Conservation (phyloP, 1,139 yeast species). For the Yamadazyma sp. region DNA sequence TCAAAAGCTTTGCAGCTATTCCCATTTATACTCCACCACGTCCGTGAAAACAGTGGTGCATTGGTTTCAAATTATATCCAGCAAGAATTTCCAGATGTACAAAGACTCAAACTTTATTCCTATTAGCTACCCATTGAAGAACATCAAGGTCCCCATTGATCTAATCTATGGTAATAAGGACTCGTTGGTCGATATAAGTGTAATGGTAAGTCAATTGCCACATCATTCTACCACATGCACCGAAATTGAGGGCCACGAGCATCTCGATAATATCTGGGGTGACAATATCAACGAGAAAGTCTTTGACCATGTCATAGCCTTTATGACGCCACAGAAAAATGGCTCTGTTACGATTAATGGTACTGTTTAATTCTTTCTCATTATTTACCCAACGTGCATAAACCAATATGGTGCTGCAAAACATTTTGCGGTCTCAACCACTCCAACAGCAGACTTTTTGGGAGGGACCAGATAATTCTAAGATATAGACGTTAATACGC, state of each 20-base stretch:
- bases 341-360: constrained; percentile 3
- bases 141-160: constrained; percentile 68
- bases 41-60: constrained; percentile 91
- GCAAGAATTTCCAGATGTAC: constrained; percentile 85
- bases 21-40: constrained; percentile 86
- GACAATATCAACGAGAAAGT: constrained; percentile 51
- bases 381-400: neutral
- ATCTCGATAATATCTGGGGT: constrained; percentile 90
- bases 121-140: constrained; percentile 46
- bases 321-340: constrained; percentile 25
- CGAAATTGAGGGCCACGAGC: constrained; percentile 71
- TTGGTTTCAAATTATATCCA: constrained; percentile 90
- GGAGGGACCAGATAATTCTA: too few relatives aligned
- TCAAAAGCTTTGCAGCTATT: constrained; percentile 76
- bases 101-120: constrained; percentile 55
- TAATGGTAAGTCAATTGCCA: constrained; percentile 62
- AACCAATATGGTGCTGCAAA: constrained; percentile 1
- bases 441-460: too few relatives aligned
- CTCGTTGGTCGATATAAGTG: constrained; percentile 80
- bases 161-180: constrained; percentile 79
- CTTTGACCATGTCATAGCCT: constrained; percentile 48
- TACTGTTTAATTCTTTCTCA: neutral
- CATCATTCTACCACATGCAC: constrained; percentile 30
- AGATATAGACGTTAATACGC: too few relatives aligned
- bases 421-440: neutral